Percentiles rank a stretch among this genome's conserved stretches.
Conservation (phyloP, 2,329 filamentous ascomycete species). For the Chrysoporthe puriensis region DNA sequence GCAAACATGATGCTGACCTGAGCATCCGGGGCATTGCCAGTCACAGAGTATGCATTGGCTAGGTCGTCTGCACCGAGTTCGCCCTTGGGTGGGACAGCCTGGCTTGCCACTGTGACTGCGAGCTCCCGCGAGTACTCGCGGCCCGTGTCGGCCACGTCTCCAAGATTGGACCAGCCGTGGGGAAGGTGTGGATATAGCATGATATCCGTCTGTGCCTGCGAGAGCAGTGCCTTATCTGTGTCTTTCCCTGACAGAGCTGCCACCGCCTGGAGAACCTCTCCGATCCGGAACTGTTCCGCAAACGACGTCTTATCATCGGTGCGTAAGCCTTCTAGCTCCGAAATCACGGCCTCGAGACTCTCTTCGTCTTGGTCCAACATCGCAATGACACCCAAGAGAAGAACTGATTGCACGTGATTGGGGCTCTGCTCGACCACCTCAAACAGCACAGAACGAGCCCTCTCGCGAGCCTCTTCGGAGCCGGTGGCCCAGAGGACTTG, state of each 20-base stretch:
- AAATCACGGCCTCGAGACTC: slow-evolving; percentile 76
- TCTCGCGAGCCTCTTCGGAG: slow-evolving; percentile 70
- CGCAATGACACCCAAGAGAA: slow-evolving; percentile 82
- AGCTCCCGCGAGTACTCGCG: slow-evolving; percentile 68
- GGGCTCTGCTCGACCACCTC: slow-evolving; percentile 75
- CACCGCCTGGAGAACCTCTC: slow-evolving; percentile 76
- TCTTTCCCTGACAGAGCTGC: slow-evolving; percentile 59
- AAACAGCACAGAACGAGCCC: slow-evolving; percentile 80
- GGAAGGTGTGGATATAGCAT: slow-evolving; percentile 81
- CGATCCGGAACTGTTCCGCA: slow-evolving; percentile 69
- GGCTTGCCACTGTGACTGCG: slow-evolving; percentile 77
- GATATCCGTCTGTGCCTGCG: slow-evolving; percentile 74
- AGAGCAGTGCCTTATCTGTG: slow-evolving; percentile 54
- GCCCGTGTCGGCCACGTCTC: slow-evolving; percentile 57
- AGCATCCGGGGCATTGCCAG: slow-evolving; percentile 71
- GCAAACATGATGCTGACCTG: slow-evolving; percentile 79
- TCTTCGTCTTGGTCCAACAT: slow-evolving; percentile 80
- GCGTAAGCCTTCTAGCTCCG: slow-evolving; percentile 75
- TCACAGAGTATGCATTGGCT: slow-evolving; percentile 73
- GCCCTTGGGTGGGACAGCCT: slow-evolving; percentile 74
- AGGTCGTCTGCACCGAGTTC: slow-evolving; percentile 70
- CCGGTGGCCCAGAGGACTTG: slow-evolving; percentile 94
- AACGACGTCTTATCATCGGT: slow-evolving; percentile 66
- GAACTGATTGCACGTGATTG: slow-evolving; percentile 76
- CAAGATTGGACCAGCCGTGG: slow-evolving; percentile 79